These are phyloP conservation scores for Penicillium concentricum DNA, from an alignment of 2,329 filamentous ascomycete genomes.

Conservation along the genomic window DNA sequence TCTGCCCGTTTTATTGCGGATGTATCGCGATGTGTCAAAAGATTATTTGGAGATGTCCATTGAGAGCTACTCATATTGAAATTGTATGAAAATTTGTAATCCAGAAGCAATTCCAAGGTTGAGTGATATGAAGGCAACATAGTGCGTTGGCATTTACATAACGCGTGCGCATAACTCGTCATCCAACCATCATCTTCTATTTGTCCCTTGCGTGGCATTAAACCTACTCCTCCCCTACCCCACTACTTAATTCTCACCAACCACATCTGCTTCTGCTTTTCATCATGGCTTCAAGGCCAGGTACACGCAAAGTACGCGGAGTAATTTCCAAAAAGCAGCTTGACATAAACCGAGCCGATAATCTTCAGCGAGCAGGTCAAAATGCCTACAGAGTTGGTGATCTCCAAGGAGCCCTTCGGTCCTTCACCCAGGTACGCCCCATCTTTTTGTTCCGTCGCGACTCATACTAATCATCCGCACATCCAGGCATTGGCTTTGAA, in stretches of 20 bases:
- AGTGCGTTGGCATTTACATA: neutral
- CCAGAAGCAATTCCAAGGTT: neutral
- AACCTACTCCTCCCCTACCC: neutral
- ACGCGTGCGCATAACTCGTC: neutral
- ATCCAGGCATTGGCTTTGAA: constrained; percentile 39
- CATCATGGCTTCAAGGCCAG: constrained; percentile 2
- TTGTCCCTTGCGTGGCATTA: neutral
- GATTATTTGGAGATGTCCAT: neutral
- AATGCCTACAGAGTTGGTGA: constrained; percentile 45
- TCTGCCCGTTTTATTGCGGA: neutral
- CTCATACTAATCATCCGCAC: constrained; percentile 8
- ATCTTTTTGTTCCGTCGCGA: constrained; percentile 1
- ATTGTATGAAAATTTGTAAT: no score
- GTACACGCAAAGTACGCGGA: neutral
- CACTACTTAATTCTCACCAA: neutral
- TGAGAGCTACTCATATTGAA: neutral
- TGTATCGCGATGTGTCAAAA: neutral
- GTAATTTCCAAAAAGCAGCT: neutral
- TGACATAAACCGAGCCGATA: constrained; percentile 14
- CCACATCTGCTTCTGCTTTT: neutral
- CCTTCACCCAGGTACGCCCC: constrained; percentile 40
- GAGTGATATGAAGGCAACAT: neutral
- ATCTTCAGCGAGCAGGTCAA: constrained; percentile 42
- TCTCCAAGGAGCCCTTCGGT: constrained; percentile 44
- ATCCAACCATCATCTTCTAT: neutral